These are phyloP conservation scores for Trichosporon sp. DNA, from an alignment of 1,284 basidiomycete species.

Conservation along the genomic window DNA sequence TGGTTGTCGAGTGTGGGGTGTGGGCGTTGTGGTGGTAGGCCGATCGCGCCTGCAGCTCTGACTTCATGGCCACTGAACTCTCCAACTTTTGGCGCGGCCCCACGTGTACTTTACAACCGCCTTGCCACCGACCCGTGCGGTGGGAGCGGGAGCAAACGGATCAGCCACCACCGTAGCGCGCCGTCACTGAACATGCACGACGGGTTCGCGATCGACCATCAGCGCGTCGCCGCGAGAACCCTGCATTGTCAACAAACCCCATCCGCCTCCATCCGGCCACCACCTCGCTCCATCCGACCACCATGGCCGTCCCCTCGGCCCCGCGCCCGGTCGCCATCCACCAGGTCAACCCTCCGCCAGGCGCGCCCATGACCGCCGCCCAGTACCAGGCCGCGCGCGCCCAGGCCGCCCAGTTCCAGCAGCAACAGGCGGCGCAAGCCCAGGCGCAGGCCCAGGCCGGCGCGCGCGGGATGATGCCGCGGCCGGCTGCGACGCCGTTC, in stretches of 20 bases:
- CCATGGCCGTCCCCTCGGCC: slow-evolving; percentile 20
- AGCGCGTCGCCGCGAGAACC: not conserved
- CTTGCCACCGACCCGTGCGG: not conserved
- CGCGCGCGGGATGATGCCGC: not conserved
- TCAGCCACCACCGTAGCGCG: slow-evolving; percentile 2
- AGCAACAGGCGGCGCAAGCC: not conserved
- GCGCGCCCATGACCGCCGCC: not conserved
- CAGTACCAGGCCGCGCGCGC: not conserved
- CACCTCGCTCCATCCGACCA: not conserved
- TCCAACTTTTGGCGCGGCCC: slow-evolving; percentile 17
- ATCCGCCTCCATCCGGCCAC: slow-evolving; percentile 4
- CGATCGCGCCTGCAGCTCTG: not conserved
- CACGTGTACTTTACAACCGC: slow-evolving; percentile 5
- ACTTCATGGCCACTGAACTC: not conserved
- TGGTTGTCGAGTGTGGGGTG: slow-evolving; percentile 34
- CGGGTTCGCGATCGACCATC: not conserved
- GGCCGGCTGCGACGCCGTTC: not conserved
- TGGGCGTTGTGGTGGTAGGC: not conserved
- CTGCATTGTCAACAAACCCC: not conserved
- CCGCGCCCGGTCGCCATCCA: slow-evolving; percentile 16
- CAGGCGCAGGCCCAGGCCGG: not conserved
- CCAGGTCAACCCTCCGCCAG: not conserved
- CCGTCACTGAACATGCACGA: not conserved
- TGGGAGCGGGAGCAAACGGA: slow-evolving; percentile 12
- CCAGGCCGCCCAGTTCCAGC: not conserved